Base-by-base conservation (phyloP, 176 grass and related monocot species). In the Phyllostachys edulis region DNA sequence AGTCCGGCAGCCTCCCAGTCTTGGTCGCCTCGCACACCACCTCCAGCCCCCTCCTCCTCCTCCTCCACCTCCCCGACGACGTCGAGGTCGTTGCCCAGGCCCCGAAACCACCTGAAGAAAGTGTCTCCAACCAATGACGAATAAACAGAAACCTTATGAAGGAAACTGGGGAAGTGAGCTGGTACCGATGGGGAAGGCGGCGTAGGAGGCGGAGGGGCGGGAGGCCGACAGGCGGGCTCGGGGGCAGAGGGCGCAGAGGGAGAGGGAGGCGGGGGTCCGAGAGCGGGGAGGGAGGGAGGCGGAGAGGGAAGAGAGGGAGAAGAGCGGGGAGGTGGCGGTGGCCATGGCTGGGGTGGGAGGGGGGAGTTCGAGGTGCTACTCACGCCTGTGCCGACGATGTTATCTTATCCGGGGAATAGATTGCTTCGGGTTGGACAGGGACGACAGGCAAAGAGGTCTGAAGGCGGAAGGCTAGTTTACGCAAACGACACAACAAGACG, bases 11-110 rank as follows among this genome's bases (percentile, higher is more conserved):
- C 67, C 81, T 85, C 60, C 76, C 67, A 0, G 84, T 86, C 75
- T 76, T 87, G 67, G 64, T 47, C 17, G 86, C 86, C 80, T 94
- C 92, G 80, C 89, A 94, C 75, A 91, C 92, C 29, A 94, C 84
- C 36, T 88, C 45, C 20, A 82, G 72, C 4, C 89, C 84, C 23
- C 83, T 82, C 84, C 79, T 69, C 41, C 80, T 69, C 73, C 66
- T 69, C 41, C 80, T 69, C 73, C 66, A 64, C 38, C n/a, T 87
- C 14, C 74, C 84, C n/a, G 73, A 51, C 7, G 79, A 65, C 11
- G 29, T 34, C 24, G 78, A 59, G n/a, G 69, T 32, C 51, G 27
- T 27, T 12, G 75, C 1, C 79, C 73, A 83, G 0, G 59, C 9
- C 3, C 88, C 79, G 16, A 67, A 51, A 21, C 60, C 89, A 57